Conservation (phyloP, 2,329 filamentous ascomycete genomes). For the Calonectria hongkongensis region DNA sequence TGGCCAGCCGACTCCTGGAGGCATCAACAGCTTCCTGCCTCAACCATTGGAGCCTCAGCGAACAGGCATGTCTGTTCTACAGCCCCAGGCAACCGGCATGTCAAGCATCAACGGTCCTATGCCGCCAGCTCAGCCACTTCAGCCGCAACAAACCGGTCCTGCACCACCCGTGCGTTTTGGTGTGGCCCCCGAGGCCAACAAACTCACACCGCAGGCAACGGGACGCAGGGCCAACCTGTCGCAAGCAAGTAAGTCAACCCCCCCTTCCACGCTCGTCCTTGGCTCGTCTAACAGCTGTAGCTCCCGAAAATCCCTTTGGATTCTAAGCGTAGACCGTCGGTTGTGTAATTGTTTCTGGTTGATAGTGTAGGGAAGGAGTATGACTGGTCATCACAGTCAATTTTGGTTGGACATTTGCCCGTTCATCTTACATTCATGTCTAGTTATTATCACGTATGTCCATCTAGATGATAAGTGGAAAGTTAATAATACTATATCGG, state of each 20-base stretch:
- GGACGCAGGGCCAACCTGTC: conserved; percentile 92
- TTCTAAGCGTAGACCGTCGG: conserved; percentile 59
- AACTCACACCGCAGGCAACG: conserved; percentile 89
- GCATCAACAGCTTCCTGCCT: conserved; percentile 76
- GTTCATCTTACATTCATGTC: conserved; percentile 52
- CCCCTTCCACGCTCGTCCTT: background rate
- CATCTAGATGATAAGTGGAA: conserved; percentile 46
- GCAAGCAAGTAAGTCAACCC: conserved; percentile 90
- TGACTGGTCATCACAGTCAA: conserved; percentile 29
- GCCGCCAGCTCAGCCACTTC: conserved; percentile 64
- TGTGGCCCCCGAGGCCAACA: conserved; percentile 82
- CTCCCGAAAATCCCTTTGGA: conserved; percentile 73
- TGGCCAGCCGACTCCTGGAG: conserved; percentile 63
- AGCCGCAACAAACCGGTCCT: conserved; percentile 75
- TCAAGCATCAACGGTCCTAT: conserved; percentile 68
- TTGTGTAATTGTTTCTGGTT: conserved; percentile 37
- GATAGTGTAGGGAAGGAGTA: conserved; percentile 37
- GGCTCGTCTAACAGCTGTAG: conserved; percentile 57
- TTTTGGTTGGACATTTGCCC: conserved; percentile 51
- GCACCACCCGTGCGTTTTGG: conserved; percentile 93
- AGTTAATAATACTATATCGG: conserved; percentile 54
- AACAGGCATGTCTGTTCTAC: conserved; percentile 70
- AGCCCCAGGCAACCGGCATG: conserved; percentile 70
- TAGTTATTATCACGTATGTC: conserved; percentile 47
- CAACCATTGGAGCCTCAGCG: conserved; percentile 76